Conservation (phyloP, 2,329 filamentous ascomycete species). For the Apiospora marii region DNA sequence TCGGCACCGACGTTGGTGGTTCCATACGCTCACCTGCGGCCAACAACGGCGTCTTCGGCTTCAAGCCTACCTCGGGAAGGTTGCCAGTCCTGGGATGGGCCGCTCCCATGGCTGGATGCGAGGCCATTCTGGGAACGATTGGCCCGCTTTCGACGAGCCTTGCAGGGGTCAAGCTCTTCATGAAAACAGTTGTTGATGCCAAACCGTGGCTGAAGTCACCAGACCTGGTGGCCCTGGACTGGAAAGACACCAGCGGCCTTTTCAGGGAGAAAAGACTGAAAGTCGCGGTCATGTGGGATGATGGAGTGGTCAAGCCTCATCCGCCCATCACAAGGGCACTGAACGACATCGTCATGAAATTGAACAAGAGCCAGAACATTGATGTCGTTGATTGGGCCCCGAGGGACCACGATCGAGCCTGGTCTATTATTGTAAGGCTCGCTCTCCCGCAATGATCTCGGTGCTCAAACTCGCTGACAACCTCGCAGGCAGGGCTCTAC, state of each 20-base stretch:
- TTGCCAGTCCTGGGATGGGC: conserved; percentile 50
- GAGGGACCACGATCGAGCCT: conserved; percentile 45
- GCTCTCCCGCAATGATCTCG: no score
- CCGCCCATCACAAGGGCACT: conserved; percentile 66
- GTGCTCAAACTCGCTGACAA: not conserved
- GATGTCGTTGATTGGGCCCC: conserved; percentile 61
- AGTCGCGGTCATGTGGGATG: conserved; percentile 67
- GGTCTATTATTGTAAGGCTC: conserved; percentile 44
- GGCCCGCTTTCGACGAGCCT: conserved; percentile 63
- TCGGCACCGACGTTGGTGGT: conserved; percentile 62
- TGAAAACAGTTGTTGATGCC: conserved; percentile 43
- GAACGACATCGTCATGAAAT: conserved; percentile 58
- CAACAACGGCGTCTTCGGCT: conserved; percentile 54
- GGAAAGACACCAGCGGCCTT: conserved; percentile 31
- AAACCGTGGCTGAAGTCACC: conserved; percentile 40
- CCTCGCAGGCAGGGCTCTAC: conserved; percentile 52
- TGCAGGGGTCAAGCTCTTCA: conserved; percentile 53
- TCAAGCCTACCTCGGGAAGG: conserved; percentile 51
- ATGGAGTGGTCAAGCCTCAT: conserved; percentile 66
- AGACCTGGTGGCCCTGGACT: conserved; percentile 34
- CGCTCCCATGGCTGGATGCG: conserved; percentile 49
- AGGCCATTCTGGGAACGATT: conserved; percentile 56
- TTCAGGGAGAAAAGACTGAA: conserved; percentile 55
- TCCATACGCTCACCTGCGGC: conserved; percentile 56
- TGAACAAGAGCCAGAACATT: conserved; percentile 56